phyloP scores from a whole-genome alignment of 257 asterid genomes.

The Forsythia suspensa region DNA sequence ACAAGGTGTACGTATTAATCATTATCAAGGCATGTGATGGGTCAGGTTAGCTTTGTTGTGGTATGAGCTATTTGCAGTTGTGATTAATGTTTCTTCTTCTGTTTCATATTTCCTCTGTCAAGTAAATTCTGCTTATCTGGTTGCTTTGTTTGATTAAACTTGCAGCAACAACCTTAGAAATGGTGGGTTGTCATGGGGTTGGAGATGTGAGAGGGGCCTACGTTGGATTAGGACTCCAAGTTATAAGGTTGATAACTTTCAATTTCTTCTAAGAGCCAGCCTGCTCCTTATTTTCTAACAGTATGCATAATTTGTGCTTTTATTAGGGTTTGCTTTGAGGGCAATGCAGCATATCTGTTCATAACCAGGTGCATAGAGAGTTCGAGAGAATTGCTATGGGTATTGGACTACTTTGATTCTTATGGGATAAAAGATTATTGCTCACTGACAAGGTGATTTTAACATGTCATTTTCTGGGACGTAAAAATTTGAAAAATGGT shows the following conservation, averaged over 20 bases:
- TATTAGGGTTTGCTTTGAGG: conserved; percentile 41
- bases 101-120: background rate
- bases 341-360: conserved; percentile 38
- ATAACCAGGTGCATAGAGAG: conserved; percentile 35
- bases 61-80: conserved; percentile 49
- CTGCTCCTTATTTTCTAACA: conserved; percentile 22
- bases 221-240: conserved; percentile 50
- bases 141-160: conserved; percentile 13
- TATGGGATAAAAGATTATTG: conserved; percentile 21
- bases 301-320: background rate
- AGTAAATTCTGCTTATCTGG: conserved; percentile 1
- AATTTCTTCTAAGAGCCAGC: conserved; percentile 4
- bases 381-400: conserved; percentile 35
- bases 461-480: background rate
- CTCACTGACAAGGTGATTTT: conserved; percentile 45
- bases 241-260: conserved; percentile 40
- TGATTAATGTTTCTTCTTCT: conserved; percentile 19
- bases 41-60: conserved; percentile 71
- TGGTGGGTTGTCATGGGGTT: conserved; percentile 37
- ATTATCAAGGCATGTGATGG: conserved; percentile 40
- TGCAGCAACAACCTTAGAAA: conserved; percentile 37
- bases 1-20: conserved; percentile 37
- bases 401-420: conserved; percentile 37
- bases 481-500: conserved; percentile 7
- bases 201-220: conserved; percentile 35